phyloP scores from a whole-genome alignment of 2,329 filamentous ascomycete genomes.

The Alternaria postmessia region DNA sequence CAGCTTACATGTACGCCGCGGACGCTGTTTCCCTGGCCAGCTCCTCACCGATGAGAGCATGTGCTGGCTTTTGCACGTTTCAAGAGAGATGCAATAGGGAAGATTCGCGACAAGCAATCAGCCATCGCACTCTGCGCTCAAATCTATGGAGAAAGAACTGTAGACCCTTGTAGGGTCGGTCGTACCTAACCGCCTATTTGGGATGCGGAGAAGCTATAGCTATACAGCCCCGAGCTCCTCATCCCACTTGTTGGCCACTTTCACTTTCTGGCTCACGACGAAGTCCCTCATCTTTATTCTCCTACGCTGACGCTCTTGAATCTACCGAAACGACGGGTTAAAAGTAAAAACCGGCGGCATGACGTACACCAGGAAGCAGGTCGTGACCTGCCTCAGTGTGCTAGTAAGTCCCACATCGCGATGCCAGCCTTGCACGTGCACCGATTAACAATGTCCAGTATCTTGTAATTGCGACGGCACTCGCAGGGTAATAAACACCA shows the following conservation, averaged over 20 bases:
- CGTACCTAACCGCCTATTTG: conserved; percentile 7
- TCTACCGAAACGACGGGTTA: neutral
- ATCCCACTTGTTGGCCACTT: neutral
- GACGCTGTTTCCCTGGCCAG: neutral
- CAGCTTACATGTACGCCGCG: conserved; percentile 5
- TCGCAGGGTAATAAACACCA: conserved; percentile 44
- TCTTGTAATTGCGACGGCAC: conserved; percentile 51
- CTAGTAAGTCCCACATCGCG: conserved; percentile 35
- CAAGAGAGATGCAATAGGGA: neutral
- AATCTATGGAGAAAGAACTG: neutral
- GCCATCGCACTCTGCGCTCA: neutral
- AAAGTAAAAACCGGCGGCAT: conserved; percentile 25
- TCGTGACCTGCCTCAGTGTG: conserved; percentile 51
- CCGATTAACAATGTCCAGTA: conserved; percentile 43
- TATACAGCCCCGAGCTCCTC: conserved; percentile 3
- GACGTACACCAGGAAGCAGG: conserved; percentile 50
- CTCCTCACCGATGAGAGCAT: neutral
- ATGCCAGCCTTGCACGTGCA: neutral
- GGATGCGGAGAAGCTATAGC: conserved; percentile 12
- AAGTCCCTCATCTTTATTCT: neutral
- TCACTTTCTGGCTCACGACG: neutral
- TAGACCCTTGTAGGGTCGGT: conserved; percentile 9
- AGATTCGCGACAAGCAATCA: conserved; percentile 2
- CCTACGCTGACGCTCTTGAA: neutral
- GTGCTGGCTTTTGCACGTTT: neutral